Evolutionary conservation across 306 rosid genomes (phyloP).

Genomic region (Chamaecrista fasciculata): DNA sequence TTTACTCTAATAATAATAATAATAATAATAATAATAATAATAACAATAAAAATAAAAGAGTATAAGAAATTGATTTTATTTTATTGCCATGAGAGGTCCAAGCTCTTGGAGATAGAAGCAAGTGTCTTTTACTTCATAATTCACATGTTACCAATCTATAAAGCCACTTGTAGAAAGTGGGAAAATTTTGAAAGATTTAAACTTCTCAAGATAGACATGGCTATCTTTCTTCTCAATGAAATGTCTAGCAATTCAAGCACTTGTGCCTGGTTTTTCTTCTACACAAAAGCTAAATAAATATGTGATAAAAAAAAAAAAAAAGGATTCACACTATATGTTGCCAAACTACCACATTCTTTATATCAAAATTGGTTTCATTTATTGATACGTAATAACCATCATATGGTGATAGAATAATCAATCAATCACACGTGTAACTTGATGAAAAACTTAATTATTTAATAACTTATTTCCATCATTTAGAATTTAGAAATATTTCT

Average conservation of each 20-base stretch:
- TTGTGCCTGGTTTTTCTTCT: slow-evolving; percentile 72
- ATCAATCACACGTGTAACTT: not conserved
- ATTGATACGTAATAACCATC: slow-evolving; percentile 3
- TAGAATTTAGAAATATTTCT: not conserved
- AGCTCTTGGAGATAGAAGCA: too few relatives aligned
- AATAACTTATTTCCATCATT: not conserved
- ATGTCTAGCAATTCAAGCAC: slow-evolving; percentile 79
- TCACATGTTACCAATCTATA: too few relatives aligned
- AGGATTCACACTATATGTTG: slow-evolving; percentile 15
- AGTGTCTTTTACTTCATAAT: too few relatives aligned
- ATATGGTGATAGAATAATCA: slow-evolving; percentile 9
- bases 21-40: too few relatives aligned
- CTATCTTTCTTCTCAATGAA: slow-evolving; percentile 85
- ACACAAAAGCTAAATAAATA: slow-evolving; percentile 19
- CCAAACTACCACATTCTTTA: not conserved
- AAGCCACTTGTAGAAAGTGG: too few relatives aligned
- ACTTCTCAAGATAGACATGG: not conserved
- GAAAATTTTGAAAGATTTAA: not conserved
- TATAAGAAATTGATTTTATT: too few relatives aligned
- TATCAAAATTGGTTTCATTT: not conserved
- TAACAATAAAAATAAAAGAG: too few relatives aligned
- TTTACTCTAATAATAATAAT: too few relatives aligned
- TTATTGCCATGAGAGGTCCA: too few relatives aligned
- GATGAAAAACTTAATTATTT: not conserved
- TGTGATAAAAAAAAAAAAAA: not conserved